Percentiles rank a stretch among this genome's conserved stretches.
Conservation (phyloP, 2,329 filamentous ascomycete genomes). For the Microdochium trichocladiopsis region DNA sequence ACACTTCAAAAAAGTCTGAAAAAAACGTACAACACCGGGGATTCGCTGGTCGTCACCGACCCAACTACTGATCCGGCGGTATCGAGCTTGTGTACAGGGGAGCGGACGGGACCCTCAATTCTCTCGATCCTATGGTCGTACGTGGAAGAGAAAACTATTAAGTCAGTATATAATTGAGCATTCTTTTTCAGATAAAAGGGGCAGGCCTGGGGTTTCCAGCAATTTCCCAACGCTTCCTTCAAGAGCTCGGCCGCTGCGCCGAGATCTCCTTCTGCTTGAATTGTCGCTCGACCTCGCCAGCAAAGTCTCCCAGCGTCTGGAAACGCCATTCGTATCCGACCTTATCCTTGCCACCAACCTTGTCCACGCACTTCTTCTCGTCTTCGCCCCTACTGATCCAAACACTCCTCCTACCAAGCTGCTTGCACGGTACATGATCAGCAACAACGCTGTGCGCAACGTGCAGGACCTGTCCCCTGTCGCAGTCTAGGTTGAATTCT, state of each 20-base stretch:
- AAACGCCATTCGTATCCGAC: slow-evolving; percentile 28
- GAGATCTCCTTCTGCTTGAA: too few species aligned
- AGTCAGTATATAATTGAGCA: too few species aligned
- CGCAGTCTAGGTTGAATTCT: slow-evolving; percentile 43
- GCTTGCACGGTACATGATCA: slow-evolving; percentile 59
- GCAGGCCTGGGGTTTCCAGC: too few species aligned
- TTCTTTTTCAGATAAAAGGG: too few species aligned
- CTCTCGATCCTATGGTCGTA: too few species aligned
- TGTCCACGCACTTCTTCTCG: slow-evolving; percentile 8
- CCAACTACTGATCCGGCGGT: too few species aligned
- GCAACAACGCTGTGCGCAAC: slow-evolving; percentile 61
- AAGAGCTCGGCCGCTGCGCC: too few species aligned
- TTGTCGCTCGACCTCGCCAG: slow-evolving; percentile 30
- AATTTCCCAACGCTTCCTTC: too few species aligned
- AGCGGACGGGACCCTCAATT: too few species aligned
- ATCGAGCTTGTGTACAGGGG: too few species aligned
- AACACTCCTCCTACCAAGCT: slow-evolving; percentile 50
- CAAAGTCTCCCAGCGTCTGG: slow-evolving; percentile 29
- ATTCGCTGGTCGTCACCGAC: too few species aligned
- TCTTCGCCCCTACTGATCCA: slow-evolving; percentile 57
- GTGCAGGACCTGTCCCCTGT: slow-evolving; percentile 51
- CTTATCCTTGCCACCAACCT: slow-evolving; percentile 13
- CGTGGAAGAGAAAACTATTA: too few species aligned
- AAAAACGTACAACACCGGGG: background rate
- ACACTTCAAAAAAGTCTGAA: background rate